phyloP scores from a whole-genome alignment of 2,329 filamentous ascomycete species.

The Fusarium algeriense region DNA sequence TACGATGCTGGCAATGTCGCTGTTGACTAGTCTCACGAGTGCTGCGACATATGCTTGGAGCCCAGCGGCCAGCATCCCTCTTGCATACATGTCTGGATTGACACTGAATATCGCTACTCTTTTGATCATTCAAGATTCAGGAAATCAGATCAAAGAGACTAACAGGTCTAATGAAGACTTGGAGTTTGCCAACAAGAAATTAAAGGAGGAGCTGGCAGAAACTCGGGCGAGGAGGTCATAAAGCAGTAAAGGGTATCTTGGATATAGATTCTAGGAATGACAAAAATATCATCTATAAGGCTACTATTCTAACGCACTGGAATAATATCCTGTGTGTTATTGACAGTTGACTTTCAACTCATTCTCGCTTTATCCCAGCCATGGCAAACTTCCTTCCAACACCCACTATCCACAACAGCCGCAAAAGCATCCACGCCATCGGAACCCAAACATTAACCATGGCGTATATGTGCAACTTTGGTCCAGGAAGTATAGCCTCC shows the following conservation, averaged over 20 bases:
- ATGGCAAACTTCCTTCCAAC: not conserved
- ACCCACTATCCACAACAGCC: not conserved
- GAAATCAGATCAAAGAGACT: not conserved
- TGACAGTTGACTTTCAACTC: too few relatives aligned
- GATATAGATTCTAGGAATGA: too few relatives aligned
- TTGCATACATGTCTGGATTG: fast-evolving
- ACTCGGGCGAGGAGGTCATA: too few relatives aligned
- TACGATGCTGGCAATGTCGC: not conserved
- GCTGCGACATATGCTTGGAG: not conserved
- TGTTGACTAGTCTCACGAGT: not conserved
- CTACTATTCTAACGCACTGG: too few relatives aligned
- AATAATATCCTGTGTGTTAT: too few relatives aligned
- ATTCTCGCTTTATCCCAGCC: not conserved
- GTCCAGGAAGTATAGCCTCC: not conserved
- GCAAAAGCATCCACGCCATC: not conserved
- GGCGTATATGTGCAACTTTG: not conserved
- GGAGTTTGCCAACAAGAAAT: too few relatives aligned
- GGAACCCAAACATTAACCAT: not conserved
- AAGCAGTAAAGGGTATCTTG: too few relatives aligned
- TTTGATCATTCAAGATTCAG: not conserved
- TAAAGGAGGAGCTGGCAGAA: too few relatives aligned
- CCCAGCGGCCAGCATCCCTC: not conserved
- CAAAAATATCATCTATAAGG: too few relatives aligned
- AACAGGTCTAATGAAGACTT: too few relatives aligned
- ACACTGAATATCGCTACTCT: not conserved